Percentiles rank a stretch among this genome's conserved stretches.
Evolutionary conservation across 1,139 yeast genomes (phyloP).

Genomic region (Williopsis jadinii): DNA sequence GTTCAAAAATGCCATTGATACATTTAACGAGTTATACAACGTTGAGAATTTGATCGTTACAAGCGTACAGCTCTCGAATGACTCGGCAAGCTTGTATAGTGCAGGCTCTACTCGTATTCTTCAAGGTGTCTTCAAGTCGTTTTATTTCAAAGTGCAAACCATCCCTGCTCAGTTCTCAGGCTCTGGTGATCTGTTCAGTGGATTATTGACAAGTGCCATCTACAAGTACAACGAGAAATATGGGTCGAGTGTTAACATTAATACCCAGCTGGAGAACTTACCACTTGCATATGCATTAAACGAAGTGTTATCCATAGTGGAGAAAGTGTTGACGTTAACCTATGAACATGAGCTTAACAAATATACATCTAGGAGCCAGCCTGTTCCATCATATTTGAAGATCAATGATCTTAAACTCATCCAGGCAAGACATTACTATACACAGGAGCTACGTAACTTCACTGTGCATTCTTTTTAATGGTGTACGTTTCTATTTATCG

Average conservation of each 20-base stretch:
- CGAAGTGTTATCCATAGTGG: slow-evolving; percentile 27
- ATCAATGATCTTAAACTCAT: slow-evolving; percentile 29
- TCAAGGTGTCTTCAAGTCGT: slow-evolving; percentile 16
- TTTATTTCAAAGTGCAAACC: slow-evolving; percentile 42
- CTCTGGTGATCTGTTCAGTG: slow-evolving; percentile 87
- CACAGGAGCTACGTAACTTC: too few species aligned
- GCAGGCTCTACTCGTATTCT: slow-evolving; percentile 37
- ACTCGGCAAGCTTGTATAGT: slow-evolving; percentile 35
- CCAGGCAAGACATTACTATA: slow-evolving; percentile 22
- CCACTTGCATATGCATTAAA: slow-evolving; percentile 22
- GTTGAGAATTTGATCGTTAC: slow-evolving; percentile 68
- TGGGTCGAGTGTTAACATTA: slow-evolving; percentile 3
- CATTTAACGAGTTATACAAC: slow-evolving; percentile 41
- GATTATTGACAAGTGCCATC: slow-evolving; percentile 59
- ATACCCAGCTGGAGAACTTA: slow-evolving; percentile 8
- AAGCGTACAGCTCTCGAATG: slow-evolving; percentile 34
- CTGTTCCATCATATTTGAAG: slow-evolving; percentile 10
- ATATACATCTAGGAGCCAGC: slow-evolving; percentile 10
- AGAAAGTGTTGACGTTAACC: slow-evolving; percentile 27
- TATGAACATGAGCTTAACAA: slow-evolving; percentile 17
- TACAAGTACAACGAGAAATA: slow-evolving; percentile 25
- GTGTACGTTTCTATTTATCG: too few species aligned
- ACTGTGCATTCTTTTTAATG: too few species aligned
- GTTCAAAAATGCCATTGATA: slow-evolving; percentile 39
- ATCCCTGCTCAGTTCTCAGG: slow-evolving; percentile 81